Base-by-base conservation (phyloP, 169 alveolate species). In the Eimeria zaria region DNA sequence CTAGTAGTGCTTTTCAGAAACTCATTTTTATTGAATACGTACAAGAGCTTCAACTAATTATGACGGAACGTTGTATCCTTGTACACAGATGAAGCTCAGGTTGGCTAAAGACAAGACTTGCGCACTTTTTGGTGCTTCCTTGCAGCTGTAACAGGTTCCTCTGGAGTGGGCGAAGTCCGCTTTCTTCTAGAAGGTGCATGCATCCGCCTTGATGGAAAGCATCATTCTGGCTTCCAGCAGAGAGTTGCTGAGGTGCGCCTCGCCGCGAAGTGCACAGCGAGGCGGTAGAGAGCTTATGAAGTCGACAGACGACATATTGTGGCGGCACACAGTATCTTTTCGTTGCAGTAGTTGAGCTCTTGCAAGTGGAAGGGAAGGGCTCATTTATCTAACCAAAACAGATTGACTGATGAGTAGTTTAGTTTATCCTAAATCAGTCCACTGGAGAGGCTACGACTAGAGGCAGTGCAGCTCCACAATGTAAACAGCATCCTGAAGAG, bases 91-190 rank as follows among this genome's bases (percentile, higher is more conserved):
- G 53, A 36, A 36, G 16, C 16, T 73, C 83, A 22, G 33, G 12
- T 2, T 41, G 33, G 30, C 80, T 69, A 51, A 51, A 20, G 16
- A 36, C 33, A 73, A 30, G 14, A 33, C 30, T 33, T 73, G 83
- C 22, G n/a, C 30, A 39, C n/a, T 36, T 51, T n/a, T 18, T 12
- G 27, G 2, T 8, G 33, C 20, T 36, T 58, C 30, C 55, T 27
- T 84, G 92, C 76, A 51, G 92, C 76, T 44, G 76, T 27, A 41
- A 58, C 92, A 84, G 92, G 71, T 36, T 84, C 92, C 30, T 58
- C 92, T 14, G 92, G 78, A 62, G 20, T 24, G 92, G 60, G 74
- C 27, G 92, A 58, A 41, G 76, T 46, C 73, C 58, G 92, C 14
- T 51, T 84, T 22, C 33, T 55, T 14, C 4, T 84, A 84, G 53